Evolutionary conservation across 2,329 filamentous ascomycete genomes (phyloP).

Genomic region (Periconia sp.): DNA sequence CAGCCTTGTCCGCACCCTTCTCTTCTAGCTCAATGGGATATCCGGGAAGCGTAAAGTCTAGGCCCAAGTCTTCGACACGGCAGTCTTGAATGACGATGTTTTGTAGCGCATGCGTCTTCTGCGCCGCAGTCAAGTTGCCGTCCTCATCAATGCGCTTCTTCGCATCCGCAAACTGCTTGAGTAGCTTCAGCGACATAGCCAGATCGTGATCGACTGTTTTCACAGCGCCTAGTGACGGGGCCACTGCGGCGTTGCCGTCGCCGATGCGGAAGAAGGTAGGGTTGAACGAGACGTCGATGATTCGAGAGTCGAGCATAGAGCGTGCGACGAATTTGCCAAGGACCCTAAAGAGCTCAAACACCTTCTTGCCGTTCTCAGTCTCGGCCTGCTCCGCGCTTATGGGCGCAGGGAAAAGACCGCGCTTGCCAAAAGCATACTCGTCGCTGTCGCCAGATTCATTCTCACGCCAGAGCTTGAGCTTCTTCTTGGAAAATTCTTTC

Average conservation of each 20-base stretch:
- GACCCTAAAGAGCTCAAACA: conserved; percentile 87
- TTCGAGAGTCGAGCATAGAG: conserved; percentile 97
- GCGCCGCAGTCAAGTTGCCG: conserved; percentile 64
- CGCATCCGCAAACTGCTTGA: conserved; percentile 83
- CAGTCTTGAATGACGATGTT: conserved; percentile 77
- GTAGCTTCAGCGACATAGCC: conserved; percentile 81
- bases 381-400: conserved; percentile 78
- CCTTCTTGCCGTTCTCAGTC: conserved; percentile 81
- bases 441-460: conserved; percentile 74
- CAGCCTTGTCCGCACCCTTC: conserved; percentile 73
- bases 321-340: conserved; percentile 97
- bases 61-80: conserved; percentile 81
- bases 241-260: conserved; percentile 70
- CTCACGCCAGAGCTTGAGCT: conserved; percentile 94
- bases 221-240: conserved; percentile 85
- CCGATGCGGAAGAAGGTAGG: conserved; percentile 96
- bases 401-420: conserved; percentile 89
- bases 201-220: conserved; percentile 87
- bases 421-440: conserved; percentile 84
- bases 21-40: conserved; percentile 87
- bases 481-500: conserved; percentile 96
- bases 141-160: conserved; percentile 85
- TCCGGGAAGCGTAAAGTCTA: conserved; percentile 95
- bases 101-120: conserved; percentile 74
- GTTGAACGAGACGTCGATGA: conserved; percentile 97